These are phyloP conservation scores for Tephrocybe sp. DNA, from an alignment of 768 basidiomycete species.

Conservation along the genomic window DNA sequence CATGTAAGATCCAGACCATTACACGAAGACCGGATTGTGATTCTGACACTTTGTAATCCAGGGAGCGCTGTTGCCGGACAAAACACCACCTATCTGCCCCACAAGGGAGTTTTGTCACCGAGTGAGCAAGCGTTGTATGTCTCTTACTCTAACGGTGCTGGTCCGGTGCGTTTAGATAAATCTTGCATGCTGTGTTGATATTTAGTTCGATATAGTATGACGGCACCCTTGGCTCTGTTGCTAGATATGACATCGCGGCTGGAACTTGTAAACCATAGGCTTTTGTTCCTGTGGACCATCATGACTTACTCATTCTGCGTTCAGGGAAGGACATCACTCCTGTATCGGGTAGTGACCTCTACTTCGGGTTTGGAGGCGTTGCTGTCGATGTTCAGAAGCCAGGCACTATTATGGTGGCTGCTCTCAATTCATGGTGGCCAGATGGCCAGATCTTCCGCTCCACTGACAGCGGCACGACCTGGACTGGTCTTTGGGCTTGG, in stretches of 20 bases:
- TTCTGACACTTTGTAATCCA: slow-evolving; percentile 17
- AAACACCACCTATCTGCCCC: slow-evolving; percentile 57
- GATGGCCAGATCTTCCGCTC: slow-evolving; percentile 68
- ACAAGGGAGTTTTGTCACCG: slow-evolving; percentile 66
- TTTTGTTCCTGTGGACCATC: background rate
- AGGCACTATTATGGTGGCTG: slow-evolving; percentile 68
- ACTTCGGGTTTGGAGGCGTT: slow-evolving; percentile 64
- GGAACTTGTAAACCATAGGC: slow-evolving; percentile 35
- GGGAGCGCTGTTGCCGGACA: slow-evolving; percentile 61
- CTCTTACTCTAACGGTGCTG: slow-evolving; percentile 62
- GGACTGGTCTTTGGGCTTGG: slow-evolving; percentile 63
- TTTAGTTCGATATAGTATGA: slow-evolving; percentile 40
- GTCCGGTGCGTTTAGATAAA: slow-evolving; percentile 39
- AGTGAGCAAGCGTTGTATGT: slow-evolving; percentile 58
- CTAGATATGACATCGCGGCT: slow-evolving; percentile 54
- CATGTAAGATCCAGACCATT: slow-evolving; percentile 39
- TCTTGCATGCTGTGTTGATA: background rate
- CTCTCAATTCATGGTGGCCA: slow-evolving; percentile 65
- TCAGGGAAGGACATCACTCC: slow-evolving; percentile 64
- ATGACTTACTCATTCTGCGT: background rate
- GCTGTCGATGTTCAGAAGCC: slow-evolving; percentile 60
- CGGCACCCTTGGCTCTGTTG: slow-evolving; percentile 49
- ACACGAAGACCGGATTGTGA: background rate
- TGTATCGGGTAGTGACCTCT: slow-evolving; percentile 54
- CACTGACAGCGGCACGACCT: slow-evolving; percentile 55